Evolutionary conservation across 2,329 filamentous ascomycete genomes (phyloP), one percentile per base, ranked within the genome.

Genomic region (Penicillium sclerotiorum): DNA sequence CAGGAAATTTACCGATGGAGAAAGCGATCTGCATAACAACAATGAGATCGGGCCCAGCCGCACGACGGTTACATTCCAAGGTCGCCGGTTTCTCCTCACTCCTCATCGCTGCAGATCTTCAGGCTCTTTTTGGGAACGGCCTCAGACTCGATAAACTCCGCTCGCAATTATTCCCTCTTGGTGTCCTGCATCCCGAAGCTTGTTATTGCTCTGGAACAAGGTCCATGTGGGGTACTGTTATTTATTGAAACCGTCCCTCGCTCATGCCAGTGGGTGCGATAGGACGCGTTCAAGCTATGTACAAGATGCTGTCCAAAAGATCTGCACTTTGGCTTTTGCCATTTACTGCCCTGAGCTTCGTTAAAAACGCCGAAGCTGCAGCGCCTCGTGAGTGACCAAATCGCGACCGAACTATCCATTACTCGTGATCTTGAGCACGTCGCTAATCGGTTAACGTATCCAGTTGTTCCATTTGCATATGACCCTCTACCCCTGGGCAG

Each of bases 401-500:
- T 8, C 2, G 35, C 25, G 8, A n/a, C 3, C 11, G 8, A 22
- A 20, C 21, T 22, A 4, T 33, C 15, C 17, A 7, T 3, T 7
- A 20, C 12, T 8, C 11, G 7, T 36, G 1, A 9, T 9, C n/a
- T 23, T 27, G 9, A 32, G n/a, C n/a, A n/a, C n/a, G n/a, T n/a
- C n/a, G n/a, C n/a, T n/a, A n/a, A n/a, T n/a, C n/a, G n/a, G n/a
- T 15, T 44, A 27, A 49, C 17, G 12, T 33, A 3, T 22, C 20
- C 17, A 53, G 53, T 56, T 23, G 30, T 50, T 8, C 54, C 54
- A n/a, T 47, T 54, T 4, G 30, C 40, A 18, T 54, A 49, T 27
- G 46, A 53, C 15, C 43, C 51, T 12, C 47, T 81, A 1, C 70
- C 78, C 0, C 64, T 82, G 12, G 79, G 79, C n/a, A 67, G 74